These are phyloP conservation scores for Metarhizium sp. DNA, from an alignment of 2,329 filamentous ascomycete genomes.

Conservation along the genomic window DNA sequence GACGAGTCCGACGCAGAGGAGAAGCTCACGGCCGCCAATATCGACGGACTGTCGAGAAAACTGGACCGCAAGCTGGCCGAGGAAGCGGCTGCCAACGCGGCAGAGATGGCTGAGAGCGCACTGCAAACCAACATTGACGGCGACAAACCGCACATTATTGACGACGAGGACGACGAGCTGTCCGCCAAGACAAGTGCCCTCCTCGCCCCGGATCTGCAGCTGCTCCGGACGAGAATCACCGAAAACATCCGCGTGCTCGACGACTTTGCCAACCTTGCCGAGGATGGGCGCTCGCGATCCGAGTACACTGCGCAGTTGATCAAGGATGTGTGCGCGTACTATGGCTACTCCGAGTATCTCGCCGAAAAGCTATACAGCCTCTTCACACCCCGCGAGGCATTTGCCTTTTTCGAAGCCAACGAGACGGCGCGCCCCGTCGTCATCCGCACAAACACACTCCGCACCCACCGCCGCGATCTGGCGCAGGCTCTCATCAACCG, in stretches of 20 bases:
- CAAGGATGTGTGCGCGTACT: conserved; percentile 91
- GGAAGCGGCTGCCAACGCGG: conserved; percentile 74
- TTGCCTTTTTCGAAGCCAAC: conserved; percentile 98
- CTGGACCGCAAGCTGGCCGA: conserved; percentile 68
- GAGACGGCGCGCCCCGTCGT: conserved; percentile 89
- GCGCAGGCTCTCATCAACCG: conserved; percentile 92
- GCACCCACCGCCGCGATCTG: conserved; percentile 66
- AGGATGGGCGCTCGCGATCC: conserved; percentile 70
- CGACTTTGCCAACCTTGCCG: conserved; percentile 73
- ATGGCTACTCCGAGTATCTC: conserved; percentile 90
- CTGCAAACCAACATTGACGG: conserved; percentile 90
- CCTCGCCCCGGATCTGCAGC: conserved; percentile 80
- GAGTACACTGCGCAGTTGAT: conserved; percentile 84
- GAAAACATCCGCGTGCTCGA: conserved; percentile 88
- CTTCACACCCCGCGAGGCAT: conserved; percentile 86
- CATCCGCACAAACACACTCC: conserved; percentile 92
- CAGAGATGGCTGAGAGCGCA: conserved; percentile 75
- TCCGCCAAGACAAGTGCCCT: conserved; percentile 51
- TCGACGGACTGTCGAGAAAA: conserved; percentile 80
- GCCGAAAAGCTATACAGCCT: conserved; percentile 92
- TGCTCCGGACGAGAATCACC: conserved; percentile 80
- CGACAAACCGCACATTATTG: conserved; percentile 60
- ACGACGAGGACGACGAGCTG: conserved; percentile 52
- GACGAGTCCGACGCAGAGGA: conserved; percentile 83
- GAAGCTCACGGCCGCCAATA: conserved; percentile 88